Conservation (phyloP, 257 asterid species). For the Jasminum sambac region DNA sequence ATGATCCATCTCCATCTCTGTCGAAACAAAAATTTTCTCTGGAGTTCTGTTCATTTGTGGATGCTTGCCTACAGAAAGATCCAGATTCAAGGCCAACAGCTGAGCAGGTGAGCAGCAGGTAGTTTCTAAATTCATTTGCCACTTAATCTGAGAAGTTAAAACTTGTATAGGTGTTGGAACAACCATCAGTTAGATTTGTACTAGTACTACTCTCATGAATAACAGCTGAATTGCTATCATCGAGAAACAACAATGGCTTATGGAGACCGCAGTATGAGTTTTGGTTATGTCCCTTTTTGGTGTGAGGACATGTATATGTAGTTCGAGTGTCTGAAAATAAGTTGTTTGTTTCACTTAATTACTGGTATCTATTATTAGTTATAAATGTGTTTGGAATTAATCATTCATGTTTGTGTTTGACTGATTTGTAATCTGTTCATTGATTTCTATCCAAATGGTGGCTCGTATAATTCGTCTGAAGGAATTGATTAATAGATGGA, state of each 20-base stretch:
- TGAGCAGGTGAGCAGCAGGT: slow-evolving; percentile 69
- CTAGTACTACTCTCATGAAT: neutral
- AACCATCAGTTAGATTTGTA: slow-evolving; percentile 10
- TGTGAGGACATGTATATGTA: neutral
- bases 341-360: neutral
- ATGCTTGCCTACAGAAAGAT: slow-evolving; percentile 86
- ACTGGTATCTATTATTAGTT: too few species aligned
- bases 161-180: neutral
- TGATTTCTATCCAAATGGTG: too few species aligned
- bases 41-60: slow-evolving; percentile 82
- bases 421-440: too few species aligned
- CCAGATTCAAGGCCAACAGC: slow-evolving; percentile 88
- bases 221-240: neutral
- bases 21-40: slow-evolving; percentile 62
- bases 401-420: neutral
- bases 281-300: neutral
- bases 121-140: slow-evolving; percentile 18
- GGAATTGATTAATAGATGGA: neutral
- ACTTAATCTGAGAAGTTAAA: slow-evolving; percentile 6
- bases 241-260: neutral
- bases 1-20: slow-evolving; percentile 96
- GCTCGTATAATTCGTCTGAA: neutral
- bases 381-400: too few species aligned
- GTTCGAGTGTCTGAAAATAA: neutral
- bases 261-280: neutral